Evolutionary conservation across 2,329 filamentous ascomycete species (phyloP), one percentile per base, ranked within the genome.

Genomic region (Amauroascus niger): DNA sequence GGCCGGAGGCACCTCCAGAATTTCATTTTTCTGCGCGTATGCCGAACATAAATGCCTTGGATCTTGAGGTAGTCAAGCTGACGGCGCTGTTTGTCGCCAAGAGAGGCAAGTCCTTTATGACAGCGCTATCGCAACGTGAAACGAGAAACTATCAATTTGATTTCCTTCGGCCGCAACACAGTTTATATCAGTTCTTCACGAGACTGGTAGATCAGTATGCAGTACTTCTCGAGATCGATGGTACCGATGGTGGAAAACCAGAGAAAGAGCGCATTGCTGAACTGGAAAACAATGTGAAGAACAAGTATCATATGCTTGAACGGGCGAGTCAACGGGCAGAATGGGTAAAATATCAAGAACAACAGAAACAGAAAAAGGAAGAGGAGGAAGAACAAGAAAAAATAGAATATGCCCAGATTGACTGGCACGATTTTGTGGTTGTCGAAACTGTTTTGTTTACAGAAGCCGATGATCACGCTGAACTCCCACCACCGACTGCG

Each of bases 361-460:
- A 83, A 52, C 87, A 96, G 72, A 91, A 90, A 67, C 81, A 84
- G 62, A 87, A 90, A 75, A 89, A 90, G 65, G 89, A 95, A 64
- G 88, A 94, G 64, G 83, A 90, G 58, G 86, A 85, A 39, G 87
- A 94, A 65, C 82, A 88, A 64, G 87, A 95, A 68, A 83, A 84
- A 63, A 73, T 83, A 48, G 78, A 79, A 51, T 86, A 93, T 69
- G 86, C 86, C 1, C 86, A 93, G 62, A 93, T 98, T 58, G 93
- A 98, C 69, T 98, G 93, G 93, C 88, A 95, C 65, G 91, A 97
- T 67, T 98, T 98, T 63, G 84, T 91, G 32, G 86, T 98, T 18
- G 89, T 96, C 43, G 93, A 96, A 70, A 96, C 90, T 0, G 90
- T 98, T 52, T 77, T 88, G 14, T 98, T 98, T 69, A 89, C 82